phyloP scores from a whole-genome alignment of 257 asterid genomes.

The Lithospermum erythrorhizon region DNA sequence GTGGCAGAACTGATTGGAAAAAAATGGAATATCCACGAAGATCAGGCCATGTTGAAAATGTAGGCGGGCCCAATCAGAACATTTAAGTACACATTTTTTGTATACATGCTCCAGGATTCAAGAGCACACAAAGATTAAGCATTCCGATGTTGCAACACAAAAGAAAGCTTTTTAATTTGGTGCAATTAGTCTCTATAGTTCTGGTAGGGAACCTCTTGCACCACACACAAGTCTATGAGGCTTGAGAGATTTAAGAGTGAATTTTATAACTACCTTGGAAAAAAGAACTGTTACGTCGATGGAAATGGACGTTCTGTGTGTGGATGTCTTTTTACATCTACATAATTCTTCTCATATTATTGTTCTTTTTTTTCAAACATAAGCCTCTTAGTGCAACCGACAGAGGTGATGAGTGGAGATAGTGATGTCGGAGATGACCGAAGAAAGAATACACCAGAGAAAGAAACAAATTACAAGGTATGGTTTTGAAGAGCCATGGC shows the following conservation, averaged over 20 bases:
- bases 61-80: conserved; percentile 64
- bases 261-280: conserved; percentile 52
- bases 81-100: conserved; percentile 21
- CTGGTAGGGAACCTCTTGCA: conserved; percentile 49
- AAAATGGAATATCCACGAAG: conserved; percentile 25
- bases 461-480: conserved; percentile 46
- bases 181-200: conserved; percentile 31
- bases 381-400: conserved; percentile 11
- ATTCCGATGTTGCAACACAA: conserved; percentile 49
- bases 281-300: conserved; percentile 41
- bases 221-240: conserved; percentile 60
- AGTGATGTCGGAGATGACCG: conserved; percentile 30
- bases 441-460: background rate
- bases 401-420: conserved; percentile 16
- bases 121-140: conserved; percentile 41
- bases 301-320: conserved; percentile 63
- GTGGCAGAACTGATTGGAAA: conserved; percentile 45
- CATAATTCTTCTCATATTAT: conserved; percentile 26
- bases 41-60: conserved; percentile 52
- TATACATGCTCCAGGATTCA: too few relatives aligned
- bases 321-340: conserved; percentile 53
- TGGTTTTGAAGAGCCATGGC: conserved; percentile 13
- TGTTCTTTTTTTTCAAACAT: conserved; percentile 37
- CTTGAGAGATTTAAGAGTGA: conserved; percentile 33
- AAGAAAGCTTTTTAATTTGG: conserved; percentile 38